phyloP scores from a whole-genome alignment of 192 early-diverging fungal genomes.

The Entomortierella chlamydospora region DNA sequence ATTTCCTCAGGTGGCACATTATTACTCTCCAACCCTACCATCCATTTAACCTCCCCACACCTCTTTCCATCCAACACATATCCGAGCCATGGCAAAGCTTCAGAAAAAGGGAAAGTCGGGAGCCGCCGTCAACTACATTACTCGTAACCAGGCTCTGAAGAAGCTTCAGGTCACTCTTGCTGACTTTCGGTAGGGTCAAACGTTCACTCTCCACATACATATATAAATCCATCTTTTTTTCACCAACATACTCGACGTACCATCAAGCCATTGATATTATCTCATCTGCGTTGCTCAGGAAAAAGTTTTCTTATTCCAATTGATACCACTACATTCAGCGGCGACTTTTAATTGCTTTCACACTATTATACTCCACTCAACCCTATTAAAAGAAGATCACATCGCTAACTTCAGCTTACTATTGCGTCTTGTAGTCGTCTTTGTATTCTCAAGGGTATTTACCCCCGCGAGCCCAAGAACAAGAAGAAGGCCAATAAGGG shows the following conservation, averaged over 20 bases:
- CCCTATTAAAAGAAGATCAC: not conserved
- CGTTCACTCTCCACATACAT: not conserved
- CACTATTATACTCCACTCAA: not conserved
- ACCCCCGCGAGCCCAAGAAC: conserved; percentile 95
- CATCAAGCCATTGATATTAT: no score
- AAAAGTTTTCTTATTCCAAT: no score
- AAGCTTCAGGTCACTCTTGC: conserved; percentile 95
- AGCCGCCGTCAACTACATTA: conserved; percentile 90
- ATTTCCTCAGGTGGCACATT: no score
- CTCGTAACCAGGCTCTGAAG: conserved; percentile 88
- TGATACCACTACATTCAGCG: no score
- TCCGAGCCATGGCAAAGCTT: conserved; percentile 66
- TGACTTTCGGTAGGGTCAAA: conserved; percentile 82
- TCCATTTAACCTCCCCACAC: not conserved
- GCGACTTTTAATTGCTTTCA: not conserved
- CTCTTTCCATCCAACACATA: not conserved
- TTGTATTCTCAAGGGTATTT: conserved; percentile 99
- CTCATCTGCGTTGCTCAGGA: no score
- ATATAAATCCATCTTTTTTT: not conserved
- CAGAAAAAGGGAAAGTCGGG: conserved; percentile 91
- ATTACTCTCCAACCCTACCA: not conserved
- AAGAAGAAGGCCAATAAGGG: conserved; percentile 95
- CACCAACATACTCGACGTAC: no score
- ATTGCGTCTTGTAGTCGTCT: conserved; percentile 72
- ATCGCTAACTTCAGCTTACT: not conserved